Evolutionary conservation across 805 yeast genomes (phyloP).

Genomic region (Komagataella populi): DNA sequence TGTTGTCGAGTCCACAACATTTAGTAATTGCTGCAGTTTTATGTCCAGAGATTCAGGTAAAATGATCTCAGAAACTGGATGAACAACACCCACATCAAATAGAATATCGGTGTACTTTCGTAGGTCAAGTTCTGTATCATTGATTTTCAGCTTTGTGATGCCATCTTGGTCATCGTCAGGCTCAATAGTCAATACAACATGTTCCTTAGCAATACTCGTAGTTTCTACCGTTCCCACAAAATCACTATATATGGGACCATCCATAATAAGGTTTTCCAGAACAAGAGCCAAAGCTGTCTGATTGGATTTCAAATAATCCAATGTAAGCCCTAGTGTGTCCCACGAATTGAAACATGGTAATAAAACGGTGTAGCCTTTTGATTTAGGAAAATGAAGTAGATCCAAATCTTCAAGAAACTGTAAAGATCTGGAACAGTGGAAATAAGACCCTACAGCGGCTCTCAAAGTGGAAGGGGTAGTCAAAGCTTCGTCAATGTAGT

Average conservation of each 20-base stretch:
- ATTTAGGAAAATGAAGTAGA: conserved; percentile 31
- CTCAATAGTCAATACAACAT: conserved; percentile 8
- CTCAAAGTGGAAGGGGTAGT: conserved; percentile 52
- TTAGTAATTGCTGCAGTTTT: conserved; percentile 38
- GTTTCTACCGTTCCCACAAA: conserved; percentile 18
- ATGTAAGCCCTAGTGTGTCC: conserved; percentile 45
- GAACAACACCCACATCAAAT: conserved; percentile 78
- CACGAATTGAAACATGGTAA: conserved; percentile 72
- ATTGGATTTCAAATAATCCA: conserved; percentile 43
- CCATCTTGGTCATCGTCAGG: conserved; percentile 3
- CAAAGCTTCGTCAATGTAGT: conserved; percentile 45
- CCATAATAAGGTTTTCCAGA: conserved; percentile 44
- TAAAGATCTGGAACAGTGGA: conserved; percentile 53
- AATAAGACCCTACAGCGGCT: conserved; percentile 48
- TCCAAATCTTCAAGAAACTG: conserved; percentile 37
- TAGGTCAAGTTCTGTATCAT: conserved; percentile 19
- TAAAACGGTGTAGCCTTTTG: conserved; percentile 58
- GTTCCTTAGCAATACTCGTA: conserved; percentile 17
- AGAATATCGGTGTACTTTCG: conserved; percentile 48
- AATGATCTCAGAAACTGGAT: conserved; percentile 41
- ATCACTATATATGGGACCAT: conserved; percentile 58
- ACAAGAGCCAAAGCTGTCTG: conserved; percentile 33
- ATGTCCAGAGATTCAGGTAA: conserved; percentile 47
- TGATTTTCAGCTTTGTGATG: conserved; percentile 4
- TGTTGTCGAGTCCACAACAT: conserved; percentile 32